phyloP scores from a whole-genome alignment of 106 monocot genomes.

The Acorus gramineus region DNA sequence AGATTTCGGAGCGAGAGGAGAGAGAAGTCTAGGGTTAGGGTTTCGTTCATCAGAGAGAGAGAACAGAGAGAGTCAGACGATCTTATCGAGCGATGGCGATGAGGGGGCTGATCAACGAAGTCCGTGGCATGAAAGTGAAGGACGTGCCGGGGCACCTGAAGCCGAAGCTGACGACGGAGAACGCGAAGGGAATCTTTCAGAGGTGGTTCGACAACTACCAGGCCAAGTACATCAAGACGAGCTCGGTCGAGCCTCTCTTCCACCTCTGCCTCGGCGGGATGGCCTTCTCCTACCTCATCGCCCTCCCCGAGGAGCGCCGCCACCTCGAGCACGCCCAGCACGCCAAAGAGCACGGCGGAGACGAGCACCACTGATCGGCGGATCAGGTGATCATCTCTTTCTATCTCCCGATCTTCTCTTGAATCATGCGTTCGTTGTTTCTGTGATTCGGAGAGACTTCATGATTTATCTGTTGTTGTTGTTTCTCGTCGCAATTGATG shows the following conservation, averaged over 20 bases:
- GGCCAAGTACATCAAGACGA: slow-evolving; percentile 96
- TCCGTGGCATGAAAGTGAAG: slow-evolving; percentile 68
- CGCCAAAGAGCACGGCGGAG: slow-evolving; percentile 6
- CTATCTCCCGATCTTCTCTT: too few species aligned
- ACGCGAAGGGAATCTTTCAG: slow-evolving; percentile 59
- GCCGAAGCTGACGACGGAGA: slow-evolving; percentile 52
- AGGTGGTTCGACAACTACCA: slow-evolving; percentile 70
- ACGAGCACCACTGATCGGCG: slow-evolving; percentile 33
- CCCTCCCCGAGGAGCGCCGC: slow-evolving; percentile 86
- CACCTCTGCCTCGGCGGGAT: slow-evolving; percentile 89
- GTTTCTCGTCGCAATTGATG: too few species aligned
- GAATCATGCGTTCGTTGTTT: too few species aligned
- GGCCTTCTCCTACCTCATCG: slow-evolving; percentile 83
- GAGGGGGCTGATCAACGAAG: slow-evolving; percentile 82
- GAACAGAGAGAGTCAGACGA: too few species aligned
- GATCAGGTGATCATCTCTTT: too few species aligned
- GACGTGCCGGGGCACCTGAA: slow-evolving; percentile 64
- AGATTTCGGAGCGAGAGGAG: too few species aligned
- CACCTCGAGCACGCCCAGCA: slow-evolving; percentile 83
- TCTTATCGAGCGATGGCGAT: slow-evolving; percentile 45
- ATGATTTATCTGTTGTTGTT: too few species aligned
- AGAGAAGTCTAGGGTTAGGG: slow-evolving; percentile 5
- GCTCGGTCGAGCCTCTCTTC: slow-evolving; percentile 73
- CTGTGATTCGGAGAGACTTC: too few species aligned
- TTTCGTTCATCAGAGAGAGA: background rate